phyloP scores from a whole-genome alignment of 169 alveolate species.

The Cryptosporidium canis region DNA sequence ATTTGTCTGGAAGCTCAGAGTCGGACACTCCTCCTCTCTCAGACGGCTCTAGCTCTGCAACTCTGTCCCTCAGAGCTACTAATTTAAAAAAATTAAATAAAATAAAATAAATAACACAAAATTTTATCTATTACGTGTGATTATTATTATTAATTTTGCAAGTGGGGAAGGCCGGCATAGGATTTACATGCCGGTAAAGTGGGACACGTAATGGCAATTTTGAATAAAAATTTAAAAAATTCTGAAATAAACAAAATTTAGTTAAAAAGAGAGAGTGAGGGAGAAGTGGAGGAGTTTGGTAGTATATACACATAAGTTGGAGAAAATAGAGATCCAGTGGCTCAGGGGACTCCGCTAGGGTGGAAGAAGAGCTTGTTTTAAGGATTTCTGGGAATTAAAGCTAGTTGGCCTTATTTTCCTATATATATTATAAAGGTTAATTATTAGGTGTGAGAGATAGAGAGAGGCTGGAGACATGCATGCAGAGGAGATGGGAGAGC shows the following conservation, averaged over 20 bases:
- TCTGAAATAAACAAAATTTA: background rate
- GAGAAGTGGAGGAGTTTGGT: no score
- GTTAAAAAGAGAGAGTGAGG: slow-evolving; percentile 2
- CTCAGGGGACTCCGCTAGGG: no score
- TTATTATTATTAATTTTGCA: background rate
- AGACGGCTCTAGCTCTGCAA: background rate
- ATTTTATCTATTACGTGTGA: background rate
- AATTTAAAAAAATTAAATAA: background rate
- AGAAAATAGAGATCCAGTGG: no score
- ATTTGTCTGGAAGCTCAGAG: no score
- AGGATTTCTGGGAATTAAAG: no score
- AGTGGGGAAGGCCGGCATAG: slow-evolving; percentile 40
- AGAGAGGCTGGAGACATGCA: background rate
- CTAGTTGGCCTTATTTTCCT: no score
- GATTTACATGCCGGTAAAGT: slow-evolving; percentile 70
- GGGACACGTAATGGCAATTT: slow-evolving; percentile 57
- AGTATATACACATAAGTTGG: no score
- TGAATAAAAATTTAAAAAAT: background rate
- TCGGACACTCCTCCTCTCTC: no score
- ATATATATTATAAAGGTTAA: no score
- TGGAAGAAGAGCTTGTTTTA: no score
- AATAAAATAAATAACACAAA: background rate
- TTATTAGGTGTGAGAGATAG: no score
- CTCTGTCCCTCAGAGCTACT: background rate
- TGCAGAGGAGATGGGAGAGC: background rate